Percentiles rank a stretch among this genome's conserved stretches.
Conservation (phyloP, 1,284 basidiomycete species). For the Trametes hirsuta region DNA sequence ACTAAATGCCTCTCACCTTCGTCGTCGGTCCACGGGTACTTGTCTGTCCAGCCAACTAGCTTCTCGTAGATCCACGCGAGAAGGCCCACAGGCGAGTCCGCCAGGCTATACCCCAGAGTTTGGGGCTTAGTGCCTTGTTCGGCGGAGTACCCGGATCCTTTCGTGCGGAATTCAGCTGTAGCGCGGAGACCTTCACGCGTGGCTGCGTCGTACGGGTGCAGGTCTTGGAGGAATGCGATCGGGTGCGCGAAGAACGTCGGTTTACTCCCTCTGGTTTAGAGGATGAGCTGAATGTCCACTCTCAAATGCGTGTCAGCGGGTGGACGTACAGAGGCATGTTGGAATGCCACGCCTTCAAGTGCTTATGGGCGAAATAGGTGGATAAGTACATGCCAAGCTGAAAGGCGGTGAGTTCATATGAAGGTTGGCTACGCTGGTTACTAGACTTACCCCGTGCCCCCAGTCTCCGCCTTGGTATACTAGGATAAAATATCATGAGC, state of each 20-base stretch:
- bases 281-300: neutral
- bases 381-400: neutral
- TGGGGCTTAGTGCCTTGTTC: slow-evolving; percentile 57
- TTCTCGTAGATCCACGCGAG: slow-evolving; percentile 68
- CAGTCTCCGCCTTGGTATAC: slow-evolving; percentile 51
- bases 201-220: slow-evolving; percentile 24
- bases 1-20: slow-evolving; percentile 39
- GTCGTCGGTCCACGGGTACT: slow-evolving; percentile 53
- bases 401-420: neutral
- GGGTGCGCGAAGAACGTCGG: slow-evolving; percentile 32
- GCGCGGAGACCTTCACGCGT: slow-evolving; percentile 31
- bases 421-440: neutral
- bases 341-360: slow-evolving; percentile 13
- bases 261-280: neutral
- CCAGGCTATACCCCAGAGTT: slow-evolving; percentile 57
- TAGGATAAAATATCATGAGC: slow-evolving; percentile 14
- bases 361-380: slow-evolving; percentile 18
- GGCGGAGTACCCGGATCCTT: slow-evolving; percentile 44
- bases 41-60: slow-evolving; percentile 53
- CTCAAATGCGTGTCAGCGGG: neutral
- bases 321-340: slow-evolving; percentile 1
- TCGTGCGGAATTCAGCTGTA: slow-evolving; percentile 20
- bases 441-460: slow-evolving; percentile 39
- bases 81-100: slow-evolving; percentile 59
- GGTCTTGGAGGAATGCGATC: slow-evolving; percentile 27